Evolutionary conservation across 441 rosid genomes (phyloP), one percentile per base, ranked within the genome.

Genomic region (Melastoma candidum): DNA sequence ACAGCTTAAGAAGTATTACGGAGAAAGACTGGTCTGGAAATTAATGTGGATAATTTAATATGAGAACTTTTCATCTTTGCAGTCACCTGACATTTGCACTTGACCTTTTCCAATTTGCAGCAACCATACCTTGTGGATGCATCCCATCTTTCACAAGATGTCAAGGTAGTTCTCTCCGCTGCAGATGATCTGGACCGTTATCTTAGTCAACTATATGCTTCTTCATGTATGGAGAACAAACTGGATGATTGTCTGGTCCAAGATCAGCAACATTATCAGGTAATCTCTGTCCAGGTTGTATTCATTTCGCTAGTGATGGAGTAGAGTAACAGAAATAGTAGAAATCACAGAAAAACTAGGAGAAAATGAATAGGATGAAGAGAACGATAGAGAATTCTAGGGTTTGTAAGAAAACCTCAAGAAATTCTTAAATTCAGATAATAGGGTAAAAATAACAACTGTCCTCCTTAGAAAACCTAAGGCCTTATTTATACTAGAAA

Each of bases 11-110:
- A 82, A 79, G 51, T 80, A 75, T 69, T 94, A 77, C 69, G 94
- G 96, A 75, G 85, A 82, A 82, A 84, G 78, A 80, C 81, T 94
- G 99, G 99, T 94, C 67, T 62, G 94, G 69, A 14, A 36, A 29
- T 29, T 13, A 52, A 53, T 49, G 44, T 49, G 32, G 56, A 53
- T 51, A 49, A 64, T 60, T 56, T 50, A 22, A 32, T 25, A 49
- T 36, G 36, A 29, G 36, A 29, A 29, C 13, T 52, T 45, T 47
- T 50, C 10, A 1, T 60, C 54, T 57, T 2, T n/a, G 25, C 4
- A 56, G 32, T 67, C 3, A 36, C 48, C 12, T 4, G 17, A 10
- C 12, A 11, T 14, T 46, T 45, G 43, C 2, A 48, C 49, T 29
- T 66, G 56, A 48, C 46, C 12, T 64, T 63, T 64, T 67, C 63